phyloP scores from a whole-genome alignment of 1,139 yeast genomes.

The Suhomyces choctaworum region DNA sequence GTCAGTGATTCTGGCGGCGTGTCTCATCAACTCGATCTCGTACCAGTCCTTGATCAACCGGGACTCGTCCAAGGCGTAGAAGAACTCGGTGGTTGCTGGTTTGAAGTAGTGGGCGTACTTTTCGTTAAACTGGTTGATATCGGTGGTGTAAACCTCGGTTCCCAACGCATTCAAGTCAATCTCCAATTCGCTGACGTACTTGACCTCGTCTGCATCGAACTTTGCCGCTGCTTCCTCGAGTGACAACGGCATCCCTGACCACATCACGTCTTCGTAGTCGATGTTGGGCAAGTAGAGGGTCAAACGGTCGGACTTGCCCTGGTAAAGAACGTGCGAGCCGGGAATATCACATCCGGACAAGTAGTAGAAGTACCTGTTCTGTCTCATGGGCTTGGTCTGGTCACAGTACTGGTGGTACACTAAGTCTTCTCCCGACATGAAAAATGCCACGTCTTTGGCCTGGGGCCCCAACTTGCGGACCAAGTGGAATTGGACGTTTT shows the following conservation, averaged over 20 bases:
- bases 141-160: constrained; percentile 40
- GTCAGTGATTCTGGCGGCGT: constrained; percentile 83
- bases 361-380: constrained; percentile 86
- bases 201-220: constrained; percentile 82
- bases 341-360: constrained; percentile 83
- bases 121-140: constrained; percentile 39
- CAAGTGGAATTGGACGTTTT: constrained; percentile 50
- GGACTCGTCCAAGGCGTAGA: constrained; percentile 82
- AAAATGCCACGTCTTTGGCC: constrained; percentile 36
- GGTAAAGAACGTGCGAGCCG: constrained; percentile 68
- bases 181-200: constrained; percentile 53
- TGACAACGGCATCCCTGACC: constrained; percentile 87
- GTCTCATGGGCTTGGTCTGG: constrained; percentile 76
- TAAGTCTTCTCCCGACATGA: constrained; percentile 66
- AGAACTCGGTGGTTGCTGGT: constrained; percentile 49
- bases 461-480: constrained; percentile 21
- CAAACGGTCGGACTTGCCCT: constrained; percentile 53
- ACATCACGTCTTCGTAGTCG: constrained; percentile 89
- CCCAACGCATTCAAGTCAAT: constrained; percentile 26
- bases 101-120: constrained; percentile 34
- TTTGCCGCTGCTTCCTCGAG: constrained; percentile 61
- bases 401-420: constrained; percentile 78
- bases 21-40: constrained; percentile 73
- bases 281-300: constrained; percentile 78
- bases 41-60: constrained; percentile 80